Percentiles rank a stretch among this genome's conserved stretches.
These are phyloP conservation scores for Candolleomyces eurysporus DNA, from an alignment of 768 basidiomycete genomes.

Conservation along the genomic window DNA sequence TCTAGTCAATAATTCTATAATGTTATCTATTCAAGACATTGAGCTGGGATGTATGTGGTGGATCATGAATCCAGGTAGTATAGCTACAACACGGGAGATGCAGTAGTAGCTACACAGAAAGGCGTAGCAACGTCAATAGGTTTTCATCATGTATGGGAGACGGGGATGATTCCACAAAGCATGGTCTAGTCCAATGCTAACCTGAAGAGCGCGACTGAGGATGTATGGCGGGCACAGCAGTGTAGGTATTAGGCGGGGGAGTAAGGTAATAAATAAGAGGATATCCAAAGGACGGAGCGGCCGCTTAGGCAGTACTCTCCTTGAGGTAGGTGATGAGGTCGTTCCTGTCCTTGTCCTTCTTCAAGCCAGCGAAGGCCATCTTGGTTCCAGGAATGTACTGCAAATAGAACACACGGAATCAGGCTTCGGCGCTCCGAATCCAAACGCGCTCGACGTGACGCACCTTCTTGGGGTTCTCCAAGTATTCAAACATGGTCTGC, in stretches of 20 bases:
- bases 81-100: too few species aligned
- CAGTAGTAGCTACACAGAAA: too few species aligned
- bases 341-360: conserved; percentile 97
- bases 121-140: too few species aligned
- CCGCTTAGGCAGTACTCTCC: conserved; percentile 34
- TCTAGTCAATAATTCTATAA: too few species aligned
- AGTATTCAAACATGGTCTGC: conserved; percentile 90
- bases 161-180: too few species aligned
- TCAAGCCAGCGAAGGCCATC: conserved; percentile 98
- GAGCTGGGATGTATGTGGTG: too few species aligned
- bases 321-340: conserved; percentile 89
- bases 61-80: too few species aligned
- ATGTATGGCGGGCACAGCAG: not conserved
- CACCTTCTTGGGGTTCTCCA: conserved; percentile 97
- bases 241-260: not conserved
- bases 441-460: conserved; percentile 15
- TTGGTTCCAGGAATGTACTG: conserved; percentile 96
- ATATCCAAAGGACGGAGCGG: too few species aligned
- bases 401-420: not conserved
- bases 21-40: too few species aligned
- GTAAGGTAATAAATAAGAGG: not conserved
- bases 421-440: not conserved
- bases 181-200: too few species aligned
- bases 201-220: too few species aligned
- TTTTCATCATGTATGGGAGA: too few species aligned